Evolutionary conservation across 768 basidiomycete species (phyloP), one percentile per base, ranked within the genome.

Genomic region (Pisolithus tinctorius): DNA sequence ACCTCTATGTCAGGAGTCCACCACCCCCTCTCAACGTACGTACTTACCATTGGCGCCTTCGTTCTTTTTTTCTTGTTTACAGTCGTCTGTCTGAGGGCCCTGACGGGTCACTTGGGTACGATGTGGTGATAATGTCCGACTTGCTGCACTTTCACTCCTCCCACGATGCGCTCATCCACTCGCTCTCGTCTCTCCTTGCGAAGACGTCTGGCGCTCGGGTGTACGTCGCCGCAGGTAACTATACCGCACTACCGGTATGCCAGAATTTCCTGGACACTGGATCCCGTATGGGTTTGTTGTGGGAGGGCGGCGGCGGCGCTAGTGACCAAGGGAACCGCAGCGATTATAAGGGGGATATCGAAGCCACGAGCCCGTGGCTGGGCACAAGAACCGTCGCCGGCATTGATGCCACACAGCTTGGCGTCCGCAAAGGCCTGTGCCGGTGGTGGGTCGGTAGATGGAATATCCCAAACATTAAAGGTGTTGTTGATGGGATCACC

Each of bases 121-220:
- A 86, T 56, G 58, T 77, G 16, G 69, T 88, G 46, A 76, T 89
- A 51, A 73, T 86, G 44, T 87, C 84, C 3, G 86, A 89, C 67
- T 71, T 90, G 10, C 73, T 89, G 25, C 83, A 87, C 64, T 86
- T 88, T 61, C 71, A 80, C 60, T 58, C 59, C 48, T 83, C 80
- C 40, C 86, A 87, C 62, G 74, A 71, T 50, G 74, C 64, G 20
- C 73, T 87, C 36, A 61, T 88, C 25, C 54, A 63, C 4, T 83
- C 84, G 6, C 62, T 83, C 17, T 58, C 58, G 0, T 58, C 68
- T 26, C 73, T 88, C 11, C 75, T 88, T 9, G 64, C 69, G 11
- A 74, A 63, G 40, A 61, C 67, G 1, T 45, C 64, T 6, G 54
- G 63, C 3, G 73, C 80, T 3, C 66, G 76, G 27, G 72, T 76